phyloP scores from a whole-genome alignment of 2,329 filamentous ascomycete species.

The Aplosporella prunicola region DNA sequence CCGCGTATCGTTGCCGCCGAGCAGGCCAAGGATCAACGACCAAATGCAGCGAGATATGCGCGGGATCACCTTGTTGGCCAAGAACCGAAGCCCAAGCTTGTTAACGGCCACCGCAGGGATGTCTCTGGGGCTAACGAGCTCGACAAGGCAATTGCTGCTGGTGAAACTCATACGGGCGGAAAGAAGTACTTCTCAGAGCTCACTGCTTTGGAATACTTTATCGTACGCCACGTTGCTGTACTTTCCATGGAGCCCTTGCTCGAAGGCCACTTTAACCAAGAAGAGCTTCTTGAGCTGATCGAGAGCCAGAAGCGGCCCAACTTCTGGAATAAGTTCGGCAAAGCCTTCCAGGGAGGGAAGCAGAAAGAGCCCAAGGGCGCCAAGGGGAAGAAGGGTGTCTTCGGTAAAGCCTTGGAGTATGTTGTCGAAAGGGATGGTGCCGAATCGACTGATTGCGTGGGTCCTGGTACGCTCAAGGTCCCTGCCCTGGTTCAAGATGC shows the following conservation, averaged over 20 bases:
- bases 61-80: constrained; percentile 58
- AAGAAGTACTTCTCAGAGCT: constrained; percentile 95
- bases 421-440: constrained; percentile 90
- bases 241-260: constrained; percentile 89
- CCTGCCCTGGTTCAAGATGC: constrained; percentile 93
- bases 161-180: constrained; percentile 34
- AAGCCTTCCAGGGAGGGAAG: constrained; percentile 62
- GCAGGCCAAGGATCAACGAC: constrained; percentile 82
- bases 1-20: constrained; percentile 91
- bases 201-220: constrained; percentile 92
- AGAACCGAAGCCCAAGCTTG: constrained; percentile 58
- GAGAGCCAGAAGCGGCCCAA: constrained; percentile 78
- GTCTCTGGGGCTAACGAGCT: constrained; percentile 47
- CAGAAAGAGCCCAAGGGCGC: constrained; percentile 66
- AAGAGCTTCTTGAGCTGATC: constrained; percentile 85
- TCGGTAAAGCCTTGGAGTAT: constrained; percentile 78
- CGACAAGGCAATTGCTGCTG: constrained; percentile 43
- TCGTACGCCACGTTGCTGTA: constrained; percentile 88
- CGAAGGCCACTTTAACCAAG: constrained; percentile 82
- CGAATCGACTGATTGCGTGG: constrained; percentile 95
- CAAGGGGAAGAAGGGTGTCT: constrained; percentile 93
- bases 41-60: constrained; percentile 67
- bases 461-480: constrained; percentile 79
- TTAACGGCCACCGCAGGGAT: constrained; percentile 60
- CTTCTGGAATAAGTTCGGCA: constrained; percentile 97